These are phyloP conservation scores for Tetratostichococcus sp. DNA, from an alignment of 139 green algal species.

Conservation along the genomic window DNA sequence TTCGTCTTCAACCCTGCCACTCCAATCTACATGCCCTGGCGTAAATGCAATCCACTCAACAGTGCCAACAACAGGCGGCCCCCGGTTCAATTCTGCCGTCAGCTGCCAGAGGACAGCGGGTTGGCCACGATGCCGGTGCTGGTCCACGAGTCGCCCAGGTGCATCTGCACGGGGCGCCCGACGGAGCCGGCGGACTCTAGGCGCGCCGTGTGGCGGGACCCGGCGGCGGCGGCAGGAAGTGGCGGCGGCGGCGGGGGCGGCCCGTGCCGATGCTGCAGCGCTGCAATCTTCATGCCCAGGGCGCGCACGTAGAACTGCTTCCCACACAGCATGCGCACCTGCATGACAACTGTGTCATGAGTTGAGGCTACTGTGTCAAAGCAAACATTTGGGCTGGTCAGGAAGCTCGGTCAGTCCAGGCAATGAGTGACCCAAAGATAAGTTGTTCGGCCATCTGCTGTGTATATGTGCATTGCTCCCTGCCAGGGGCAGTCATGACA, in stretches of 20 bases:
- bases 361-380: no score
- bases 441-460: no score
- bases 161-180: slow-evolving; percentile 23
- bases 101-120: neutral
- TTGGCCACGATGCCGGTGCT: slow-evolving; percentile 26
- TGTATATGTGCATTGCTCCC: no score
- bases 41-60: neutral
- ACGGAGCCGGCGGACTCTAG: neutral
- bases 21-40: no score
- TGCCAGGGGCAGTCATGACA: no score
- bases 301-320: slow-evolving; percentile 72
- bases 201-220: neutral
- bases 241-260: neutral
- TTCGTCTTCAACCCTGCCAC: no score
- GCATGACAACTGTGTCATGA: no score
- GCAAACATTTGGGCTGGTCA: no score
- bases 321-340: slow-evolving; percentile 62
- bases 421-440: no score
- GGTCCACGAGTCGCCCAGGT: slow-evolving; percentile 26
- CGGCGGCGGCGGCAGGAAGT: neutral
- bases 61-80: no score
- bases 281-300: slow-evolving; percentile 59
- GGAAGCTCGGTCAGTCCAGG: no score
- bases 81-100: no score
- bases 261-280: slow-evolving; percentile 24